These are phyloP conservation scores for Populus hybrid DNA, from an alignment of 441 rosid genomes.

Conservation along the genomic window DNA sequence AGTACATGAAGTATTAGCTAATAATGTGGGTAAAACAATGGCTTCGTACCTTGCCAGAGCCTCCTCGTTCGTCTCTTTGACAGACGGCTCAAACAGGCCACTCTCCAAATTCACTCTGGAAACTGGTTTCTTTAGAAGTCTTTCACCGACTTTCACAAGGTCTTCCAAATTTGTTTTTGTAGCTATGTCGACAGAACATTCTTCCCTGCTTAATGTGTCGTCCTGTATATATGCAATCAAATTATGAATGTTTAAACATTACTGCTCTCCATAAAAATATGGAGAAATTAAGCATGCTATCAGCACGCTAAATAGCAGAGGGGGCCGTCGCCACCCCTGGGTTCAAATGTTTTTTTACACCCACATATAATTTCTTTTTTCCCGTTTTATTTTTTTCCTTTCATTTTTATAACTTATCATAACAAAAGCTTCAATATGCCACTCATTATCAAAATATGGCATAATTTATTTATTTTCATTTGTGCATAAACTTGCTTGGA, in stretches of 20 bases:
- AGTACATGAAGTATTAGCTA: background rate
- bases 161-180: constrained; percentile 41
- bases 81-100: constrained; percentile 29
- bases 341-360: too few relatives aligned
- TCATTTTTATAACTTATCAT: too few relatives aligned
- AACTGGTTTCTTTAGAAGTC: constrained; percentile 43
- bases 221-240: constrained; percentile 7
- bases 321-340: too few relatives aligned
- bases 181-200: constrained; percentile 46
- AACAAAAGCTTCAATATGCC: too few relatives aligned
- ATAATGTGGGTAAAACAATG: background rate
- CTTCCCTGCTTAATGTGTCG: constrained; percentile 21
- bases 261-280: background rate
- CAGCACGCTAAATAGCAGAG: too few relatives aligned
- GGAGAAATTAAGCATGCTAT: background rate
- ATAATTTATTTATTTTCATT: too few relatives aligned
- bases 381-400: too few relatives aligned
- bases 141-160: constrained; percentile 44
- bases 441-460: too few relatives aligned
- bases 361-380: too few relatives aligned
- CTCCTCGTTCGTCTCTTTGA: background rate
- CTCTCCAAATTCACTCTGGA: constrained; percentile 43
- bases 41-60: background rate
- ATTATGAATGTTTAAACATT: background rate
- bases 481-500: too few relatives aligned